Evolutionary conservation across 768 basidiomycete genomes (phyloP).

Genomic region (Leccinellum rugosiceps): DNA sequence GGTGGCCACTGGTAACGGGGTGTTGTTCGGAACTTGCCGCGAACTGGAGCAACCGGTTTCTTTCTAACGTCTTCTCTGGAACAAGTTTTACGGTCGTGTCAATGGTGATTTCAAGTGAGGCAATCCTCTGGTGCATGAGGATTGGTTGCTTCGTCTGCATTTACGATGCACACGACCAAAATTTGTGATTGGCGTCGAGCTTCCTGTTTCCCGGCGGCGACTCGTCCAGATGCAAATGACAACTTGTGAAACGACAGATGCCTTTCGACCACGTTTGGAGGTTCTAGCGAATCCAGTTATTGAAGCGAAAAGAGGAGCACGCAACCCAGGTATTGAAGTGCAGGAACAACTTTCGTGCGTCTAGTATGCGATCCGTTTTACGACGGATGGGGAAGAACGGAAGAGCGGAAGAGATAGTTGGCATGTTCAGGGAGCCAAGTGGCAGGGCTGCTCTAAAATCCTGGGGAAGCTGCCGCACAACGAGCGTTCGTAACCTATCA

Average conservation of each 20-base stretch:
- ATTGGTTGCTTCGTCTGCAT: not conserved
- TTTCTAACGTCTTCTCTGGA: not conserved
- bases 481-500: not conserved
- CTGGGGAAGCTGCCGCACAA: not conserved
- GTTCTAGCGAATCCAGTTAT: not conserved
- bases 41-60: not conserved
- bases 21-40: not conserved
- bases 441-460: not conserved
- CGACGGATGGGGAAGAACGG: no score
- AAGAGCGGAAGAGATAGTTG: not conserved
- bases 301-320: not conserved
- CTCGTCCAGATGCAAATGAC: not conserved
- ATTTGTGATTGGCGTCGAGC: not conserved
- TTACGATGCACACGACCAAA: not conserved
- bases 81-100: not conserved
- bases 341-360: not conserved
- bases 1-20: not conserved
- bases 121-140: not conserved
- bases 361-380: not conserved
- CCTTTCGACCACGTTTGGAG: not conserved
- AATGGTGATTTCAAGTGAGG: not conserved
- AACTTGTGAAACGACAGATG: not conserved
- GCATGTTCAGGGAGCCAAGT: not conserved
- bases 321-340: not conserved
- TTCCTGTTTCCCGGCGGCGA: not conserved